Evolutionary conservation across 2,329 filamentous ascomycete species (phyloP), one percentile per base, ranked within the genome.

Genomic region (Torrubiella hemipterigena): DNA sequence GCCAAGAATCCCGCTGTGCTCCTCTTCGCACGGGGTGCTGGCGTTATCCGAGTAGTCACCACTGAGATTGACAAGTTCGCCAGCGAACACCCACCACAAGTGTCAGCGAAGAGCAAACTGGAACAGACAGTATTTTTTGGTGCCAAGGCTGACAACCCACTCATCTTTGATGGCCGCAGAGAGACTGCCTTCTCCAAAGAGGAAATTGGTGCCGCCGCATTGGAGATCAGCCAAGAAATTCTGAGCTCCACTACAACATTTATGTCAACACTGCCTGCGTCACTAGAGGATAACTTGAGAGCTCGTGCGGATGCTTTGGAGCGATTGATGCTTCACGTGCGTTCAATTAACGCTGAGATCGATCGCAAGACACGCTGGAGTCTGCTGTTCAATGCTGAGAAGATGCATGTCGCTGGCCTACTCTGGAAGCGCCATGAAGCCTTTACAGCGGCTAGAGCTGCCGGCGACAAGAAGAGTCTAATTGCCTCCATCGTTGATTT

Each of bases 91-190:
- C 64, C 72, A 5, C 74, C 73, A 2, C 57, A 64, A 41, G 72
- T 93, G 12, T 87, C 82, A 2, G 81, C 84, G 6, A 91, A 85
- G 56, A 83, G 77, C 56, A 94, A 91, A 55, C 68, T 98, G 24
- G 85, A 95, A 49, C 87, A 98, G 57, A 87, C 87, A 3, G 81
- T 96, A 2, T 96, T 95, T 56, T 96, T 85, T 50, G 87, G 87
- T 3, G 75, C 74, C 29, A 76, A 82, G 49, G 69, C 78, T 38
- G 76, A 83, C 46, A 96, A 86, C 45, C 81, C 89, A n/a, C 59
- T 98, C n/a, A 77, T 86, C 38, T 85, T 98, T 45, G 73, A 79
- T 26, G 70, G 77, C 26, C 72, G 73, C 39, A 65, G 72, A 23
- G 74, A 77, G 33, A 61, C 78, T 28, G 65, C 69, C 4, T 93